Evolutionary conservation across 2,329 filamentous ascomycete genomes (phyloP).

Genomic region (Penicillium sp.): DNA sequence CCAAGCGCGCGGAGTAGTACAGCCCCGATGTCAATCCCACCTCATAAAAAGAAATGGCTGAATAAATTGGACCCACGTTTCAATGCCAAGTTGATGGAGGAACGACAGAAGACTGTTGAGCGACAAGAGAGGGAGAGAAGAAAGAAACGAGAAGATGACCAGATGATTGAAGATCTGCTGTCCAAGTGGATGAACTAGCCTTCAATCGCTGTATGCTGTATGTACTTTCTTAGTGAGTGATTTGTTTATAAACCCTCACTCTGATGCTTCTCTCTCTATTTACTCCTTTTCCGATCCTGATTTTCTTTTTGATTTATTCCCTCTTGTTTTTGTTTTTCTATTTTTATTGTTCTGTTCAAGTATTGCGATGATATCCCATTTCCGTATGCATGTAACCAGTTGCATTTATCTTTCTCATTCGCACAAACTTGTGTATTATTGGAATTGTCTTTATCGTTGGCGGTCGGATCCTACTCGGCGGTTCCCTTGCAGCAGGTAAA

Average conservation of each 20-base stretch:
- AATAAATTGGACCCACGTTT: conserved; percentile 14
- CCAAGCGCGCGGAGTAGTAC: not conserved
- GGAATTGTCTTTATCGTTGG: not conserved
- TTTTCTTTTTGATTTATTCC: not conserved
- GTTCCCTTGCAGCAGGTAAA: not conserved
- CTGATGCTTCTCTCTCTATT: not conserved
- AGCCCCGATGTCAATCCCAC: conserved; percentile 4
- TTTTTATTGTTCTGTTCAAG: conserved; percentile 5
- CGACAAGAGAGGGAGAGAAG: conserved; percentile 9
- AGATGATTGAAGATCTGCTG: conserved; percentile 9
- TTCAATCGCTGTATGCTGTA: not conserved
- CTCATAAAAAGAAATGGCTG: conserved; percentile 13
- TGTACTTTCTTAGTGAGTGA: not conserved
- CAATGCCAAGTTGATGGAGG: conserved; percentile 14
- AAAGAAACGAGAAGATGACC: conserved; percentile 11
- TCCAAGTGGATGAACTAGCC: conserved; percentile 9
- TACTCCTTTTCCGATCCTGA: not conserved
- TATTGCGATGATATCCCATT: conserved; percentile 15
- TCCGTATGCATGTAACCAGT: conserved; percentile 3
- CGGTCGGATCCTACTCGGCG: not conserved
- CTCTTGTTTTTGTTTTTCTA: not conserved
- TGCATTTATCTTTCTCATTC: not conserved
- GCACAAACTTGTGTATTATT: not conserved
- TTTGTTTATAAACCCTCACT: not conserved
- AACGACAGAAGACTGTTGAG: conserved; percentile 8